A percentile compares a stretch with the other conserved stretches of the same genome.
These are phyloP conservation scores for Colletotrichum navitas DNA, from an alignment of 2,329 filamentous ascomycete species.

Conservation along the genomic window DNA sequence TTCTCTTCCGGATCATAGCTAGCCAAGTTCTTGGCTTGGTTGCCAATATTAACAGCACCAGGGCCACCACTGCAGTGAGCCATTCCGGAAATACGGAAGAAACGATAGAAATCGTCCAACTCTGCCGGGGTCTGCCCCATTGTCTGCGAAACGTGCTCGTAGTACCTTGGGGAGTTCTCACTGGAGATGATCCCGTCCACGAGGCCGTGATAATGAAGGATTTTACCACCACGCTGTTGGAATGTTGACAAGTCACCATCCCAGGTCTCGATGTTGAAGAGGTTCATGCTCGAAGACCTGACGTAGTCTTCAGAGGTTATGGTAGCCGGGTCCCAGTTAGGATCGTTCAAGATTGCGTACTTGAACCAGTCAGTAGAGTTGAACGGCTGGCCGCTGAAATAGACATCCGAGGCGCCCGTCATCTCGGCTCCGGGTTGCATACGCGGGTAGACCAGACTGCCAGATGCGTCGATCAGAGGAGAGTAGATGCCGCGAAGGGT, in stretches of 20 bases:
- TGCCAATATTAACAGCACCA: slow-evolving; percentile 53
- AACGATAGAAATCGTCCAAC: slow-evolving; percentile 61
- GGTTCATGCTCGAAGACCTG: slow-evolving; percentile 50
- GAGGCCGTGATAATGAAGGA: slow-evolving; percentile 61
- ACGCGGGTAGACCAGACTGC: slow-evolving; percentile 55
- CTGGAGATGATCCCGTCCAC: slow-evolving; percentile 57
- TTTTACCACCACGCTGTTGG: slow-evolving; percentile 56
- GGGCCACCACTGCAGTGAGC: slow-evolving; percentile 62
- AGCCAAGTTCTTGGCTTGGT: slow-evolving; percentile 43
- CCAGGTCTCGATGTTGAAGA: slow-evolving; percentile 55
- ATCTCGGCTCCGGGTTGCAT: slow-evolving; percentile 64
- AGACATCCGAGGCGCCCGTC: slow-evolving; percentile 55
- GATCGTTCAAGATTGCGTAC: slow-evolving; percentile 57
- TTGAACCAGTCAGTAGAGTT: slow-evolving; percentile 50
- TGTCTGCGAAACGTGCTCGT: slow-evolving; percentile 59
- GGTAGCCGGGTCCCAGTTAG: slow-evolving; percentile 51
- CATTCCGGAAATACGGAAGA: slow-evolving; percentile 66
- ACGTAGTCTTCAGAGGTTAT: slow-evolving; percentile 53
- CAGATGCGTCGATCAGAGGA: slow-evolving; percentile 48
- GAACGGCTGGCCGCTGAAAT: slow-evolving; percentile 53
- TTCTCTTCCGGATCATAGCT: slow-evolving; percentile 55
- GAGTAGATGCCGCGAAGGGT: slow-evolving; percentile 51
- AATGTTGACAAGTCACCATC: slow-evolving; percentile 55
- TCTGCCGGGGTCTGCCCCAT: slow-evolving; percentile 52
- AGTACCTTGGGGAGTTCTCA: slow-evolving; percentile 61